Evolutionary conservation across 331 rosid genomes (phyloP).

Genomic region (Dryas integrifolia): DNA sequence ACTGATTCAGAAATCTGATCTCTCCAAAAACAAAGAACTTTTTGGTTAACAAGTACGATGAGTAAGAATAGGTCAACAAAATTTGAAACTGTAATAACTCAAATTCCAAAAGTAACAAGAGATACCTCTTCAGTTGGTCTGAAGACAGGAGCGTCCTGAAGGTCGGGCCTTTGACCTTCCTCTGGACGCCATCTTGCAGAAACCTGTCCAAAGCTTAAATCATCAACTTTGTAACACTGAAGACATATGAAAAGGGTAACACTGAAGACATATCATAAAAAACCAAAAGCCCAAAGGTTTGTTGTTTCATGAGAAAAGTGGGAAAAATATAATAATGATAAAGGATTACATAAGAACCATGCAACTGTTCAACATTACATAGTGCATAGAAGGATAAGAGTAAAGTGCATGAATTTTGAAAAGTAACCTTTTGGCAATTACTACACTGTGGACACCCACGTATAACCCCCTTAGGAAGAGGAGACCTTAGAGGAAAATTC

Average conservation of each 20-base stretch:
- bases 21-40: conserved; percentile 14
- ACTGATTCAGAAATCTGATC: conserved; percentile 36
- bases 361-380: neutral
- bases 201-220: conserved; percentile 59
- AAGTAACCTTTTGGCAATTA: conserved; percentile 81
- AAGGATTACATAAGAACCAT: neutral
- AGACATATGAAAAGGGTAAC: neutral
- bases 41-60: conserved; percentile 16
- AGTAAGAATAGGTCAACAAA: conserved; percentile 18
- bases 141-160: conserved; percentile 89
- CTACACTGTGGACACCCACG: conserved; percentile 90
- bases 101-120: conserved; percentile 31
- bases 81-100: conserved; percentile 16
- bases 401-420: conserved; percentile 14
- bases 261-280: neutral
- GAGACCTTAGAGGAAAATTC: conserved; percentile 51
- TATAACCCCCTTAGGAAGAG: conserved; percentile 81
- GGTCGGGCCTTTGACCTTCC: conserved; percentile 59
- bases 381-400: conserved; percentile 9
- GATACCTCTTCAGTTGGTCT: conserved; percentile 90
- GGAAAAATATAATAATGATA: neutral
- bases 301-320: neutral
- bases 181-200: conserved; percentile 87
- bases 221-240: neutral
- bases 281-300: neutral